Evolutionary conservation across 345 rosid genomes (phyloP).

Genomic region (Hibiscus syriacus): DNA sequence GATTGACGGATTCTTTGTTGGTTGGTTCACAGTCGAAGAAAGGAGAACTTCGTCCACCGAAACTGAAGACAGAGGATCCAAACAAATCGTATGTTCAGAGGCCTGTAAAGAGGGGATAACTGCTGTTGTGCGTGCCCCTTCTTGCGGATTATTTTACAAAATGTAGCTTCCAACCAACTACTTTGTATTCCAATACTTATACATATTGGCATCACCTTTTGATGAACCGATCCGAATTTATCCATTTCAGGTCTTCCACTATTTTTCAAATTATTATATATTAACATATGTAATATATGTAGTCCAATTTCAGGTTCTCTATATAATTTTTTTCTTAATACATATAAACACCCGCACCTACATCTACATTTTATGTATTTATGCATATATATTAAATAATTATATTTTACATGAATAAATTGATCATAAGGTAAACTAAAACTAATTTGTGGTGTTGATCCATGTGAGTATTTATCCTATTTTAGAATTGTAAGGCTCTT

Average conservation of each 20-base stretch:
- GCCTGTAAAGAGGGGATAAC: conserved; percentile 74
- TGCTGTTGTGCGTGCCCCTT: background rate
- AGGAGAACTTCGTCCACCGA: conserved; percentile 89
- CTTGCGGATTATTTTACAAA: background rate
- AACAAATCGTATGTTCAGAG: conserved; percentile 93
- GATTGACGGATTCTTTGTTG: background rate
- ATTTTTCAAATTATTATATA: background rate
- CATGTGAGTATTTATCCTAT: too few relatives aligned
- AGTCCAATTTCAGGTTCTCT: background rate
- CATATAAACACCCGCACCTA: too few relatives aligned
- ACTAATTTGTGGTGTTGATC: too few relatives aligned
- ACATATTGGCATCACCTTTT: background rate
- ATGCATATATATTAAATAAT: too few relatives aligned
- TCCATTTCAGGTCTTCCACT: background rate
- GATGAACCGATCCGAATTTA: background rate
- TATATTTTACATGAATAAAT: too few relatives aligned
- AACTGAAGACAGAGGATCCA: conserved; percentile 97
- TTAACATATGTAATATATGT: background rate
- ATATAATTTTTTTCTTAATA: too few relatives aligned
- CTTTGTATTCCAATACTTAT: background rate
- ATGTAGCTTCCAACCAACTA: background rate
- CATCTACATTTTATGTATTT: too few relatives aligned
- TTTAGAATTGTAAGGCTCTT: too few relatives aligned
- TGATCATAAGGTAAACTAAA: too few relatives aligned
- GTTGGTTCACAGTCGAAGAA: conserved; percentile 55